A percentile compares a stretch with the other conserved stretches of the same genome.
phyloP scores from a whole-genome alignment of 768 basidiomycete genomes.

The Termitomyces sp. region DNA sequence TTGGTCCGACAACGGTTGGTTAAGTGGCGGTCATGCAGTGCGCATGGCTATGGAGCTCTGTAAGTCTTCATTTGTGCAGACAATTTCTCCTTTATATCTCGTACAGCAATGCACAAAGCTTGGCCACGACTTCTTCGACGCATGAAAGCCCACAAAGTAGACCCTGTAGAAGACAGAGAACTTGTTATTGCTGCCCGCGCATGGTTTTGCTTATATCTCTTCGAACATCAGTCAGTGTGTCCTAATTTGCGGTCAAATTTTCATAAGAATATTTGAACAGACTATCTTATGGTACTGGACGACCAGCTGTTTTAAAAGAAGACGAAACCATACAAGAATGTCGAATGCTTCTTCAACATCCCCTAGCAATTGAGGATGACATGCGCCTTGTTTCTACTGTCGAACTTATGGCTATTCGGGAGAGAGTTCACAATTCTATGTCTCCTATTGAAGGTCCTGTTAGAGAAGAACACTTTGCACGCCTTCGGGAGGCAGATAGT shows the following conservation, averaged over 20 bases:
- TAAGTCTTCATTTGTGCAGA: conserved; percentile 26
- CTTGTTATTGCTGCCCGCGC: conserved; percentile 79
- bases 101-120: conserved; percentile 79
- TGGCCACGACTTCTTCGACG: conserved; percentile 79
- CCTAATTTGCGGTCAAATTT: neutral
- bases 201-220: conserved; percentile 92
- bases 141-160: conserved; percentile 64
- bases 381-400: conserved; percentile 94
- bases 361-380: conserved; percentile 86
- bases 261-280: conserved; percentile 29
- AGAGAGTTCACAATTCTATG: conserved; percentile 77
- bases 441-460: conserved; percentile 77
- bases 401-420: conserved; percentile 86
- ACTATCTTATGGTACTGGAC: conserved; percentile 90
- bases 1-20: conserved; percentile 95
- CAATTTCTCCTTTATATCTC: neutral
- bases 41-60: conserved; percentile 95
- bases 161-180: conserved; percentile 61
- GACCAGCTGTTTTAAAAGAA: conserved; percentile 87
- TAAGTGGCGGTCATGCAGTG: conserved; percentile 93
- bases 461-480: conserved; percentile 60
- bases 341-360: conserved; percentile 76
- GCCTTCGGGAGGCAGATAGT: conserved; percentile 65
- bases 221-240: conserved; percentile 82
- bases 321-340: conserved; percentile 88